Conservation (phyloP, 352 stramenopile genomes). For the Phytophthora crassamura region DNA sequence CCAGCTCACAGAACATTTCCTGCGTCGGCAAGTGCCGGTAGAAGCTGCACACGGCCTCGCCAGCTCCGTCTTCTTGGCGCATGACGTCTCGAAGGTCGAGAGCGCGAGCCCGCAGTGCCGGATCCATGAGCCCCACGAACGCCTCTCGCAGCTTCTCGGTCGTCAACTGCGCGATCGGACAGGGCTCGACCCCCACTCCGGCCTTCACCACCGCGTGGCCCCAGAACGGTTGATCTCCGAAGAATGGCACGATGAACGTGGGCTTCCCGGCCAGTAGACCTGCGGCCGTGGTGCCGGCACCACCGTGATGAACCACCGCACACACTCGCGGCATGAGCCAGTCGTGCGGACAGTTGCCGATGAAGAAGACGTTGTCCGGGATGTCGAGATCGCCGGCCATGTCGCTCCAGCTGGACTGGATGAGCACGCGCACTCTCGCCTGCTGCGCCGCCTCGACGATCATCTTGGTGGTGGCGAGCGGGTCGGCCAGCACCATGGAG, state of each 20-base stretch:
- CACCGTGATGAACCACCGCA: too few relatives aligned
- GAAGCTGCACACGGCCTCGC: conserved; percentile 84
- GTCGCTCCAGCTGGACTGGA: conserved; percentile 90
- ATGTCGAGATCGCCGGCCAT: conserved; percentile 56
- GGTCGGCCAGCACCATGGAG: conserved; percentile 91
- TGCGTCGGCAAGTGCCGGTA: conserved; percentile 86
- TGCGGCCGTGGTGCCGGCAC: conserved; percentile 92
- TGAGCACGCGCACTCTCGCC: conserved; percentile 77
- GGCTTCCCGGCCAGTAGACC: conserved; percentile 90
- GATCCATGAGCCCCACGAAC: conserved; percentile 63
- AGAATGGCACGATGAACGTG: conserved; percentile 95
- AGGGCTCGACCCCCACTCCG: conserved; percentile 82
- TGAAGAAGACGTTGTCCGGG: conserved; percentile 63
- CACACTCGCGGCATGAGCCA: conserved; percentile 91
- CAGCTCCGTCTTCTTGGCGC: conserved; percentile 83
- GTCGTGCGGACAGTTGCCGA: conserved; percentile 83
- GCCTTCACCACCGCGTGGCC: conserved; percentile 82
- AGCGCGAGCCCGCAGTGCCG: conserved; percentile 55
- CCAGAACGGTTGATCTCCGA: conserved; percentile 95
- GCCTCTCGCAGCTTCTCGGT: conserved; percentile 73
- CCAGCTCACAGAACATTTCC: conserved; percentile 78
- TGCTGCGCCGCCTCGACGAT: conserved; percentile 72
- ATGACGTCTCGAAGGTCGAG: conserved; percentile 58
- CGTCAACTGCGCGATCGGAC: conserved; percentile 81
- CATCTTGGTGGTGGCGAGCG: conserved; percentile 74